phyloP scores from a whole-genome alignment of 2,329 filamentous ascomycete species.

The Monilinia polystroma region DNA sequence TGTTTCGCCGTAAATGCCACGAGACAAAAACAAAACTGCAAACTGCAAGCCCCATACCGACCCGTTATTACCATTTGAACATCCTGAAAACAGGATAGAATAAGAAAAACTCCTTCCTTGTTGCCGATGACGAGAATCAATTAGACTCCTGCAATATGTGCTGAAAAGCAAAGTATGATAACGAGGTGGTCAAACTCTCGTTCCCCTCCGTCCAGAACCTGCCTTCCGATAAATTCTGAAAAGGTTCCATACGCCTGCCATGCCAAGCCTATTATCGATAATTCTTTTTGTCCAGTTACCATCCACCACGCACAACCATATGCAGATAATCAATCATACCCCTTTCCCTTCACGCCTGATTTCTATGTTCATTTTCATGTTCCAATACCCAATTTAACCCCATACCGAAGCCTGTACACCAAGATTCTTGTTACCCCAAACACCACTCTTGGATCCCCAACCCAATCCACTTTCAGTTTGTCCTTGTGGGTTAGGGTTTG shows the following conservation, averaged over 20 bases:
- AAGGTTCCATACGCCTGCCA: constrained; percentile 25
- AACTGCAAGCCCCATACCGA: not conserved
- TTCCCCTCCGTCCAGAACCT: constrained; percentile 22
- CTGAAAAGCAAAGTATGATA: constrained; percentile 14
- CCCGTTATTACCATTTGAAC: constrained; percentile 19
- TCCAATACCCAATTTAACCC: constrained; percentile 58
- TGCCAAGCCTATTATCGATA: constrained; percentile 25
- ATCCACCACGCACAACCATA: constrained; percentile 19
- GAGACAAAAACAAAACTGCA: constrained; percentile 11
- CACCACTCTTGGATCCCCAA: constrained; percentile 74
- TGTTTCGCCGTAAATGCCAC: constrained; percentile 18
- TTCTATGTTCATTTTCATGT: constrained; percentile 16
- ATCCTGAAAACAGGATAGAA: constrained; percentile 9
- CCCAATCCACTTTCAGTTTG: constrained; percentile 50
- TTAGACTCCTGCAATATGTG: constrained; percentile 17
- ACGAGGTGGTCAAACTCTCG: constrained; percentile 17
- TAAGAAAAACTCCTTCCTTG: constrained; percentile 11
- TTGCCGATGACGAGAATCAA: constrained; percentile 11
- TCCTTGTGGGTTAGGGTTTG: constrained; percentile 52
- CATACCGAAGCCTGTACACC: constrained; percentile 92
- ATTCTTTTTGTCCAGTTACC: constrained; percentile 19
- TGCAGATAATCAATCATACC: constrained; percentile 22
- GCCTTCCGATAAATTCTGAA: constrained; percentile 20
- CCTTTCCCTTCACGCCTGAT: constrained; percentile 18
- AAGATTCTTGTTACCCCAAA: constrained; percentile 80